Conservation (phyloP, 2,329 filamentous ascomycete species). For the Penicillium sp. region DNA sequence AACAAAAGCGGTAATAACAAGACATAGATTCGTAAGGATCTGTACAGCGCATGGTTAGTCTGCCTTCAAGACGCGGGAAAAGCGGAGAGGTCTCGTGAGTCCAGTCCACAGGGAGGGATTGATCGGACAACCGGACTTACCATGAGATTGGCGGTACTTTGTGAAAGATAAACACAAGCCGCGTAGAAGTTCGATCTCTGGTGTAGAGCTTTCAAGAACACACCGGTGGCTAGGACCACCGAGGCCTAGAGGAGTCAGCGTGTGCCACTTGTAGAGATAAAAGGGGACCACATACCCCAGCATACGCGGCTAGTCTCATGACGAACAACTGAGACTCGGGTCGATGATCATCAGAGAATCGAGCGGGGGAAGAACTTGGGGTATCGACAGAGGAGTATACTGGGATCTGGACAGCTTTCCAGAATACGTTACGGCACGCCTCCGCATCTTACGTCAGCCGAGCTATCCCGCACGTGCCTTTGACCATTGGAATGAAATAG, state of each 20-base stretch:
- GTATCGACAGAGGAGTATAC: constrained; percentile 18
- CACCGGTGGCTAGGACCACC: constrained; percentile 76
- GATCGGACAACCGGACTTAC: constrained; percentile 52
- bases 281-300: constrained; percentile 46
- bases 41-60: constrained; percentile 35
- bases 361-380: background rate
- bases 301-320: constrained; percentile 54
- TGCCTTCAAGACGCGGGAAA: constrained; percentile 1
- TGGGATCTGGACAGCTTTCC: constrained; percentile 30
- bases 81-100: background rate
- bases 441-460: constrained; percentile 30
- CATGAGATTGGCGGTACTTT: constrained; percentile 94
- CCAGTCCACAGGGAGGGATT: background rate
- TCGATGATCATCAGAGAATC: constrained; percentile 29
- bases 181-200: constrained; percentile 98
- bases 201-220: constrained; percentile 86
- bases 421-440: constrained; percentile 16
- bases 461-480: constrained; percentile 4
- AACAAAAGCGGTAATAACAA: constrained; percentile 75
- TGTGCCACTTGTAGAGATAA: background rate
- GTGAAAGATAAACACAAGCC: constrained; percentile 91
- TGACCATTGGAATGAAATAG: background rate
- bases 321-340: constrained; percentile 24
- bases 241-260: constrained; percentile 60
- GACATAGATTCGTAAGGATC: constrained; percentile 88